These are phyloP conservation scores for Hysterangium stoloniferum DNA, from an alignment of 768 basidiomycete species.

Conservation along the genomic window DNA sequence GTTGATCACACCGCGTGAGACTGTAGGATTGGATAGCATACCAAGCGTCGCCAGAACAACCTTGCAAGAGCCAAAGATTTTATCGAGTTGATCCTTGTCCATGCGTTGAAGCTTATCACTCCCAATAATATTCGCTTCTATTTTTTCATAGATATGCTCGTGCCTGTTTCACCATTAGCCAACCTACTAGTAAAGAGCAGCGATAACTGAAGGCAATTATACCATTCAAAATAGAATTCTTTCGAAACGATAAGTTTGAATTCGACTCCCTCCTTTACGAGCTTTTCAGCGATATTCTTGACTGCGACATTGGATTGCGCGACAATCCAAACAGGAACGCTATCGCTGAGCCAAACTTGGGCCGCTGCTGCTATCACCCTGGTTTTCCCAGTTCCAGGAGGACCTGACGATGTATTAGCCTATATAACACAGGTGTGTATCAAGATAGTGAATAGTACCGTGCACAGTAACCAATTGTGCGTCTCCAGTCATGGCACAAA, in stretches of 20 bases:
- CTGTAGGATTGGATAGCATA: conserved; percentile 56
- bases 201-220: conserved; percentile 8
- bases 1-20: conserved; percentile 29
- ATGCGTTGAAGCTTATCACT: conserved; percentile 36
- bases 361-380: conserved; percentile 54
- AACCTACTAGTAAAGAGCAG: neutral
- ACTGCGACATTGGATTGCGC: conserved; percentile 86
- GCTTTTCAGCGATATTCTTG: conserved; percentile 82
- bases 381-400: conserved; percentile 68
- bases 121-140: conserved; percentile 43
- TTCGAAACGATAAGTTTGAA: conserved; percentile 68
- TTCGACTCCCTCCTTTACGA: conserved; percentile 38
- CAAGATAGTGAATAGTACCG: no score
- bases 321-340: conserved; percentile 63
- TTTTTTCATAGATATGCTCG: conserved; percentile 59
- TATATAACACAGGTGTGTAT: no score
- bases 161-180: conserved; percentile 44
- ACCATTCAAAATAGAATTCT: conserved; percentile 66
- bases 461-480: no score
- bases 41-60: conserved; percentile 71
- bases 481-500: no score
- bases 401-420: no score
- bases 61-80: conserved; percentile 32
- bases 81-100: conserved; percentile 23
- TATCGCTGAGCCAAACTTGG: conserved; percentile 25